Conservation (phyloP, 2,329 filamentous ascomycete species). For the Aspergillus persii region DNA sequence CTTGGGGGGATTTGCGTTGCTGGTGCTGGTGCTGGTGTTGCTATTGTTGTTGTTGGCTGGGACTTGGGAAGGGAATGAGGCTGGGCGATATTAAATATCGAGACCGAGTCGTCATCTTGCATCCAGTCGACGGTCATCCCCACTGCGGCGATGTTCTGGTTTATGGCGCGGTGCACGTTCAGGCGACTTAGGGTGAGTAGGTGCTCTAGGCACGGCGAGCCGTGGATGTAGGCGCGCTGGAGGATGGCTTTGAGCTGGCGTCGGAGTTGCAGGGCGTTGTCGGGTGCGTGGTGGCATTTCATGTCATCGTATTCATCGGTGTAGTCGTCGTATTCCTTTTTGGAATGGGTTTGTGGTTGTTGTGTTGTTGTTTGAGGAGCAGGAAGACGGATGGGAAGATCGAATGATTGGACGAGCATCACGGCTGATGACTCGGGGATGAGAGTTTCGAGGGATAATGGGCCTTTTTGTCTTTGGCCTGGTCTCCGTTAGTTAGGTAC, state of each 20-base stretch:
- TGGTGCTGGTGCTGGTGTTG: not conserved
- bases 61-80: not conserved
- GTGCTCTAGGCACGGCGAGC: slow-evolving; percentile 12
- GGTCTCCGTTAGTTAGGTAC: not conserved
- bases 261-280: not conserved
- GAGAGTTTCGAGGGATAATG: no score
- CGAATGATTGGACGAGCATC: not conserved
- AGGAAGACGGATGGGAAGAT: not conserved
- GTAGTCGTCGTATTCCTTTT: not conserved
- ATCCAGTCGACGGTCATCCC: slow-evolving; percentile 23
- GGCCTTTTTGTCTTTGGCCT: no score
- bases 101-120: slow-evolving; percentile 22
- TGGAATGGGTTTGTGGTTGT: not conserved
- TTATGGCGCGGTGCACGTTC: slow-evolving; percentile 36
- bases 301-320: not conserved
- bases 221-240: not conserved
- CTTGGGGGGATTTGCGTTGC: slow-evolving; percentile 17
- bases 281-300: slow-evolving; percentile 5
- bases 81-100: slow-evolving; percentile 19
- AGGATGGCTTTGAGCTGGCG: not conserved
- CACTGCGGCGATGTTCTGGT: slow-evolving; percentile 28
- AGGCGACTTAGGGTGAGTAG: slow-evolving; percentile 33
- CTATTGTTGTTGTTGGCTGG: no score
- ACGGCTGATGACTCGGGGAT: no score
- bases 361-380: not conserved